Evolutionary conservation across 2,329 filamentous ascomycete species (phyloP), one percentile per base, ranked within the genome.

Genomic region (Fusarium mexicanum): DNA sequence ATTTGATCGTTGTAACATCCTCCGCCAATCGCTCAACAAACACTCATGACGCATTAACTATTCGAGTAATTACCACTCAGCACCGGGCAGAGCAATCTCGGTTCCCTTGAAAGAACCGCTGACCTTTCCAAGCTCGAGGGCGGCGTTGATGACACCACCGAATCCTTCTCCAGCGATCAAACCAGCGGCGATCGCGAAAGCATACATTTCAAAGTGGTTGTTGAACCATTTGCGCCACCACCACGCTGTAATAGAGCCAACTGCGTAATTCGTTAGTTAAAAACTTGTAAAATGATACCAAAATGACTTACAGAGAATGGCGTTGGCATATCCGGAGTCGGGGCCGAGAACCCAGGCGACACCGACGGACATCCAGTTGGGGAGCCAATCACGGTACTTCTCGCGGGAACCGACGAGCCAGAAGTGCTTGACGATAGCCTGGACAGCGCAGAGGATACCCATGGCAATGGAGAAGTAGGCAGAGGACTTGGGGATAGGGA

Each of bases 151-250:
- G 18, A 91, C 89, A 71, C 90, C 90, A 9, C 88, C 90, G 61
- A 91, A 86, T 57, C 90, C 90, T 80, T 91, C 90, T 6, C 90
- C 90, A 4, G 90, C 89, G 73, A 91, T 90, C 59, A 91, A 79
- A 65, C 90, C 89, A 22, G 90, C 90, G 1, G 90, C 90, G 60
- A 91, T 83, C 6, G 88, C 88, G 71, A 88, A 91, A 8, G 86
- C 88, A 76, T 88, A 90, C 62, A 86, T 84, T 60, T 89, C 88
- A 71, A 88, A 91, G 64, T 77, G 80, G 67, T 83, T 84, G 11
- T 84, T 81, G 70, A 83, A 86, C 70, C 81, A 86, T 82, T 87
- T 90, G 58, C 80, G 82, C 90, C 90, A 91, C 79, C 86, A 80
- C 79, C 84, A 86, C 2, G 88, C 85, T 0, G 86, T 82, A 17